A percentile compares a stretch with the other conserved stretches of the same genome.
phyloP scores from a whole-genome alignment of 2,329 filamentous ascomycete genomes.

The Tolypocladium guangdongense region DNA sequence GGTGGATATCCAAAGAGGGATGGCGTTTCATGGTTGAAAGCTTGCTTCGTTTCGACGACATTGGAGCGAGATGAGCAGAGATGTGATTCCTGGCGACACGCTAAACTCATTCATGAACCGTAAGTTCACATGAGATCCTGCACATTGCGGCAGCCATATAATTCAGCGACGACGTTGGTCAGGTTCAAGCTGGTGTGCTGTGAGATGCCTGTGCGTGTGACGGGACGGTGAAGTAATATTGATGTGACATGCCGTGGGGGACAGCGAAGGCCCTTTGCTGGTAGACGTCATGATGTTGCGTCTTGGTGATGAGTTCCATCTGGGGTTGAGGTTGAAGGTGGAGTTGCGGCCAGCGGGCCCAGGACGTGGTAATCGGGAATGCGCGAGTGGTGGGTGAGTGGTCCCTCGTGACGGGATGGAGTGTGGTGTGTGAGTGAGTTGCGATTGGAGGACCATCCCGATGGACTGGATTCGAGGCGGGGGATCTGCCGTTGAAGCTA shows the following conservation, averaged over 20 bases:
- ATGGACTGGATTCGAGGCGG: not conserved
- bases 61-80: not conserved
- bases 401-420: not conserved
- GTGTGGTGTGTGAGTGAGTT: not conserved
- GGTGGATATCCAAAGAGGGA: not conserved
- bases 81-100: not conserved
- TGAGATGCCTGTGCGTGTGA: not conserved
- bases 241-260: not conserved
- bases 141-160: not conserved
- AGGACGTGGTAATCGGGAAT: not conserved
- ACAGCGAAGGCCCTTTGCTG: not conserved
- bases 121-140: not conserved
- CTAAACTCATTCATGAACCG: slow-evolving; percentile 3
- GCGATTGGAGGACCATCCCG: not conserved
- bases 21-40: slow-evolving; percentile 1
- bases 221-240: not conserved
- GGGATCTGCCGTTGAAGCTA: not conserved
- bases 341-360: not conserved
- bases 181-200: not conserved
- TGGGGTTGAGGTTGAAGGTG: not conserved
- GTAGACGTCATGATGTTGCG: not conserved
- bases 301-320: not conserved
- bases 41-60: not conserved
- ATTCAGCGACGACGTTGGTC: not conserved
- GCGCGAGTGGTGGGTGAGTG: not conserved